These are phyloP conservation scores for Colletotrichum orchidophilum DNA, from an alignment of 2,329 filamentous ascomycete species.

Conservation along the genomic window DNA sequence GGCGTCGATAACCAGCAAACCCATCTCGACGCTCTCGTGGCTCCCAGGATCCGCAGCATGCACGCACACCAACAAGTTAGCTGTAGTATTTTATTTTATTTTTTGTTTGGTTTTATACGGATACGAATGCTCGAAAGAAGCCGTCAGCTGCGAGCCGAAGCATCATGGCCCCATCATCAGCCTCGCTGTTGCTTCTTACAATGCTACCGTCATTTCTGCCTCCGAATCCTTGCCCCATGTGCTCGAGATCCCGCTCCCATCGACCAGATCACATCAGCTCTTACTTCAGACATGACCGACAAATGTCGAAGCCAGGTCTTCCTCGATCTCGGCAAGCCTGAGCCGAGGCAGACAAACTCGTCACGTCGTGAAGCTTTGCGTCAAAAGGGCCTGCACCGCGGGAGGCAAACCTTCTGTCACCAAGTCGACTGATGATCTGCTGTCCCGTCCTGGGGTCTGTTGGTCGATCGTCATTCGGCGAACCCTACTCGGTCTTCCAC, in stretches of 20 bases:
- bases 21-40: background rate
- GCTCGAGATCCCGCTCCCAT: background rate
- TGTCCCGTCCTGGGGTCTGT: background rate
- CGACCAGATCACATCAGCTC: background rate
- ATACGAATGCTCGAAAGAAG: background rate
- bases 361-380: background rate
- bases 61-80: background rate
- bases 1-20: background rate
- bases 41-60: background rate
- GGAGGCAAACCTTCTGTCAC: slow-evolving; percentile 2
- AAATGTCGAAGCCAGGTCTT: background rate
- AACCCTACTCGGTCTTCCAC: background rate
- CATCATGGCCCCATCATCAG: background rate
- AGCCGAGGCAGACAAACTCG: slow-evolving; percentile 13
- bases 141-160: background rate
- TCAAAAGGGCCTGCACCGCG: background rate
- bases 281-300: background rate
- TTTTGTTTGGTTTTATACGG: too few relatives aligned
- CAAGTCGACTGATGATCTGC: slow-evolving; percentile 1
- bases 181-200: background rate
- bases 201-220: background rate
- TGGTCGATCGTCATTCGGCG: background rate
- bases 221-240: background rate
- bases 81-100: too few relatives aligned
- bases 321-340: slow-evolving; percentile 10